Evolutionary conservation across 2,329 filamentous ascomycete species (phyloP).

Genomic region (Scedosporium minutisporum): DNA sequence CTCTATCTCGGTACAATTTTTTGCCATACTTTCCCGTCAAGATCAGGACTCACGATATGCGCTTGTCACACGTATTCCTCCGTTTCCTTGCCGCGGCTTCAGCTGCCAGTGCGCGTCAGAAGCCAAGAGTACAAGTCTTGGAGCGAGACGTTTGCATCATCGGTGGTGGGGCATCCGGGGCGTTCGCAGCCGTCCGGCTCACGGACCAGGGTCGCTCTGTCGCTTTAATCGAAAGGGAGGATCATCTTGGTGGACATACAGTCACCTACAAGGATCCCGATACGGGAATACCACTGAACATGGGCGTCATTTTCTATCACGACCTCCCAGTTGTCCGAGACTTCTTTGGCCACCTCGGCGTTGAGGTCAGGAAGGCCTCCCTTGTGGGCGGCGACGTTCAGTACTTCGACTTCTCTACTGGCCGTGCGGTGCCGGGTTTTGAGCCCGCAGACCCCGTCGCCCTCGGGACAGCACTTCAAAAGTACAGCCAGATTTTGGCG

Average conservation of each 20-base stretch:
- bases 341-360: constrained; percentile 27
- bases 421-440: not conserved
- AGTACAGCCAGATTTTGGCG: constrained; percentile 1
- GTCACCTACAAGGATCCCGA: constrained; percentile 25
- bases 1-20: too few relatives aligned
- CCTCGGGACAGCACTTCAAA: not conserved
- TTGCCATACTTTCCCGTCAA: too few relatives aligned
- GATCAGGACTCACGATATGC: not conserved
- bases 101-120: not conserved
- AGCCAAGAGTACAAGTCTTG: not conserved
- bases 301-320: constrained; percentile 19
- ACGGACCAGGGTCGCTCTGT: constrained; percentile 25
- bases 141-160: constrained; percentile 21
- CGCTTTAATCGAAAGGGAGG: constrained; percentile 28
- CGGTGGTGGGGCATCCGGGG: constrained; percentile 31
- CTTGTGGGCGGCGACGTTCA: not conserved
- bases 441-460: not conserved
- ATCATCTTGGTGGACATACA: constrained; percentile 28
- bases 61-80: not conserved
- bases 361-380: constrained; percentile 9
- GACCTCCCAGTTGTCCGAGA: constrained; percentile 22
- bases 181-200: constrained; percentile 28
- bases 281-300: constrained; percentile 9
- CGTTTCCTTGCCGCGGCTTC: not conserved
- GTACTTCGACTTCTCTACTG: constrained; percentile 6